Evolutionary conservation across 805 yeast species (phyloP), one percentile per base, ranked within the genome.

Genomic region (Candida oleophila): DNA sequence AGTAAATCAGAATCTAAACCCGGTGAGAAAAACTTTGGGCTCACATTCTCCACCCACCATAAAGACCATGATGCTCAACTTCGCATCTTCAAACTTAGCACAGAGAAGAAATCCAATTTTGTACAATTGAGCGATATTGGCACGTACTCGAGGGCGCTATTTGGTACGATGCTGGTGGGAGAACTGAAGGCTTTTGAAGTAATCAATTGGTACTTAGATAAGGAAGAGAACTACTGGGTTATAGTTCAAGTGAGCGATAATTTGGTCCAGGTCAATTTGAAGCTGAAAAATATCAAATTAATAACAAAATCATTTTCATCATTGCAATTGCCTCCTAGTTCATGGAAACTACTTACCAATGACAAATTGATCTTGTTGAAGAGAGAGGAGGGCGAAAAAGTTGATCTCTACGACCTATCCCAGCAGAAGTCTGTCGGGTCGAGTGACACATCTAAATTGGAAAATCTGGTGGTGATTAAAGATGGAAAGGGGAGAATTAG

Each of bases 81-180:
- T 25, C 22, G 37, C 35, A 42, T 61, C 2, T 50, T 49, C 40
- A 55, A 55, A 41, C 30, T 59, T 9, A 43, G 41, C n/a, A 45
- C 49, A 19, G 40, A 32, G 34, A 45, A 43, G 1, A 42, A 38
- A 8, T 43, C 47, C 3, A 42, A 50, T n/a, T 40, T 42, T 22
- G 28, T 52, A 33, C 41, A 41, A 16, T 21, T 45, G 12, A 48
- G 39, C 21, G 56, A 49, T 18, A 45, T 61, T 30, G 66, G 64
- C 8, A 41, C 51, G 9, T 59, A 50, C 33, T 45, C 48, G 32
- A 49, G 45, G 36, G 52, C 44, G 9, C 48, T 49, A 37, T 54
- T 53, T 45, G 55, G 54, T 22, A 9, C 22, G 22, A 12, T 35
- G 20, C 35, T 41, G 12, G 18, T 32, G 5, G 25, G 28, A 14